These are phyloP conservation scores for Lecanicillium sp. DNA, from an alignment of 2,329 filamentous ascomycete genomes.

Conservation along the genomic window DNA sequence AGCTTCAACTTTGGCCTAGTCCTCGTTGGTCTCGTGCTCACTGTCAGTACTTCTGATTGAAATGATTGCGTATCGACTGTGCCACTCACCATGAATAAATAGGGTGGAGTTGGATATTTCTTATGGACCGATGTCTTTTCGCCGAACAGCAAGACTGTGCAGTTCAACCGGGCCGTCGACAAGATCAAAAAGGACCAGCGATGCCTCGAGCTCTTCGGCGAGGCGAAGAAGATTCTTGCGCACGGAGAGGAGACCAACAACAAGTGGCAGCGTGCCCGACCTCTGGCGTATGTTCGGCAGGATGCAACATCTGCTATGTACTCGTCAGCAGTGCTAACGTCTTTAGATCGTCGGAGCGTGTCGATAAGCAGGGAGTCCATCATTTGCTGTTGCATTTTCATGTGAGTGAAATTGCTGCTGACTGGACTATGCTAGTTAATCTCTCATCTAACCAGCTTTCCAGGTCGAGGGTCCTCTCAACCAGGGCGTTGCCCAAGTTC, in stretches of 20 bases:
- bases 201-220: conserved; percentile 69
- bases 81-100: conserved; percentile 13
- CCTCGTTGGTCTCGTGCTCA: conserved; percentile 66
- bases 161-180: conserved; percentile 83
- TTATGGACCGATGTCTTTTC: conserved; percentile 80
- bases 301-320: background rate
- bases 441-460: conserved; percentile 12
- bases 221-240: conserved; percentile 67
- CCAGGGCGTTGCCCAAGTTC: conserved; percentile 67
- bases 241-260: conserved; percentile 76
- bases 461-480: conserved; percentile 73
- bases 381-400: conserved; percentile 84
- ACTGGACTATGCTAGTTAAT: background rate
- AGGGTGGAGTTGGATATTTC: conserved; percentile 73
- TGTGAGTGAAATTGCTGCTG: conserved; percentile 37
- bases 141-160: conserved; percentile 74
- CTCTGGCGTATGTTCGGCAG: conserved; percentile 44
- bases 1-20: conserved; percentile 82
- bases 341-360: conserved; percentile 57
- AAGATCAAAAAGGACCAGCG: conserved; percentile 66
- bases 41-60: conserved; percentile 50
- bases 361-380: conserved; percentile 68
- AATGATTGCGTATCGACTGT: background rate
- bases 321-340: conserved; percentile 21
- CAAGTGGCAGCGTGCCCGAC: conserved; percentile 68